A percentile compares a stretch with the other conserved stretches of the same genome.
Conservation (phyloP, 768 basidiomycete genomes). For the Plicaturopsis crispa region DNA sequence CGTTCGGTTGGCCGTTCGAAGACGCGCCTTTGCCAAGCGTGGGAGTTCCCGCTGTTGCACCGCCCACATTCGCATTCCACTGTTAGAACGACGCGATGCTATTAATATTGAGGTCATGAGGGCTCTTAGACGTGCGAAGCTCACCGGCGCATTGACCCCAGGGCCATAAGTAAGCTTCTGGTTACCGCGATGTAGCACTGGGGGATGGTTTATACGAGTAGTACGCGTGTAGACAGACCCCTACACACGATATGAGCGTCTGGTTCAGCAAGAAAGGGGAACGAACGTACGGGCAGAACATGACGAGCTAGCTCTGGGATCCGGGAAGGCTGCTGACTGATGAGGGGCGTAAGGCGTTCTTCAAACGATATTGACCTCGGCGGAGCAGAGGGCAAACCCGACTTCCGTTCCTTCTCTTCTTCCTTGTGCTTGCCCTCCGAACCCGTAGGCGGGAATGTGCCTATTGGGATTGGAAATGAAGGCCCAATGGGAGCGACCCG, state of each 20-base stretch:
- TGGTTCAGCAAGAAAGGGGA: not conserved
- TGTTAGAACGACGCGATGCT: too few species aligned
- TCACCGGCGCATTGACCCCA: constrained; percentile 31
- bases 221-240: not conserved
- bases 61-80: constrained; percentile 30
- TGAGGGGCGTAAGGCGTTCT: constrained; percentile 53
- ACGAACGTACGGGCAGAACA: constrained; percentile 54
- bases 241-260: not conserved
- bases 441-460: constrained; percentile 13
- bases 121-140: too few species aligned
- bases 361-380: constrained; percentile 32
- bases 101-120: too few species aligned
- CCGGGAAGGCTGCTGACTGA: constrained; percentile 56
- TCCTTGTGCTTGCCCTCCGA: constrained; percentile 39
- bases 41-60: constrained; percentile 8
- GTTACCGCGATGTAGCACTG: constrained; percentile 6
- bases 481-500: constrained; percentile 58
- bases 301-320: constrained; percentile 61
- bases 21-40: constrained; percentile 3
- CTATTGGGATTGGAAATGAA: constrained; percentile 50
- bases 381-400: constrained; percentile 24
- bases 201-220: not conserved
- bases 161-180: constrained; percentile 34
- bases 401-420: constrained; percentile 40
- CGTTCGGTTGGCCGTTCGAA: constrained; percentile 16